Base-by-base conservation (phyloP, 2,329 filamentous ascomycete genomes). In the Aphanoascus verrucosus region DNA sequence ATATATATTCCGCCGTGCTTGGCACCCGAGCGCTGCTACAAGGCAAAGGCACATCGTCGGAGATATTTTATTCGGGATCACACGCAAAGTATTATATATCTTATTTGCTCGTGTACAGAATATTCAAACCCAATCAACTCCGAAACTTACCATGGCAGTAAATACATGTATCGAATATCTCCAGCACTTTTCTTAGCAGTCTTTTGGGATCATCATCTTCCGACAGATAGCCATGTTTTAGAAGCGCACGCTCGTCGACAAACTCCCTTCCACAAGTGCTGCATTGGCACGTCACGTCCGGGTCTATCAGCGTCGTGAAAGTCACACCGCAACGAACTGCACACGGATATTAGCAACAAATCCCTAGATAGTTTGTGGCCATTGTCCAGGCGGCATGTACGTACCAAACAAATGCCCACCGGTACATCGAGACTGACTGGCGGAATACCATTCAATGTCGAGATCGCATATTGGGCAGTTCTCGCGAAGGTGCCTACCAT, bases 301-400 rank as follows among this genome's bases (percentile, higher is more conserved):
- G 77, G 34, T 74, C 71, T 60, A 80, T 77, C 5, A 81, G 78
- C 1, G 77, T 69, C 5, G 79, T 59, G 49, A 78, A 76, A n/a
- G 75, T 77, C 19, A 81, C 58, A 11, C 70, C 70, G 59, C 79
- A 82, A 35, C 79, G 71, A n/a, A 67, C 73, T 76, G 55, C 31
- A 47, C 32, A 31, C 3, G 6, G 34, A 38, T 14, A 44, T 59
- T 52, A 63, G 48, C 8, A 38, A 20, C 6, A n/a, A 15, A 9
- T 6, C 7, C 14, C 9, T 32, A 46, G 32, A 23, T 32, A n/a
- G n/a, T 4, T 4, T 5, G 23, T 5, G 31, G 12, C 8, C 5
- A 17, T 19, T 4, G 14, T 12, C 46, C n/a, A 23, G n/a, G 11
- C 5, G 14, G 17, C 4, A 2, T 12, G 47, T 28, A 61, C 68